A percentile compares a stretch with the other conserved stretches of the same genome.
phyloP scores from a whole-genome alignment of 163 green algal species.

The Scenedesmus sp. region DNA sequence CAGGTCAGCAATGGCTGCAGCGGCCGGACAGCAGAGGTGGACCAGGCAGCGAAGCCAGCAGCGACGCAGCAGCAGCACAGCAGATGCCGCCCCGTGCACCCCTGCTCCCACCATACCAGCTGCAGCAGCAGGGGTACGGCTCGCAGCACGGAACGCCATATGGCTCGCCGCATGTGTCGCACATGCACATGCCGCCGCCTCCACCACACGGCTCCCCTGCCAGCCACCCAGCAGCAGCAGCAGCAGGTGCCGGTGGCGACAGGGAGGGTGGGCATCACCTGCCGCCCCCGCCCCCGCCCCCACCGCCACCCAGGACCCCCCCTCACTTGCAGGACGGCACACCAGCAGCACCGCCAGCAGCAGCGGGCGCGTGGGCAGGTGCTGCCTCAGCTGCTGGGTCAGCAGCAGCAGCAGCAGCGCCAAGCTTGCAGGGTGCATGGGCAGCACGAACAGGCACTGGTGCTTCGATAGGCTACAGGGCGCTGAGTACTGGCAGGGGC shows the following conservation, averaged over 20 bases:
- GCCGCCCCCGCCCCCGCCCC: not conserved
- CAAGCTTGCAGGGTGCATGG: not conserved
- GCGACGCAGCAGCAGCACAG: conserved; percentile 26
- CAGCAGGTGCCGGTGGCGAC: too few species aligned
- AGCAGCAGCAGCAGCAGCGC: conserved; percentile 23
- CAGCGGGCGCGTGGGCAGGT: not conserved
- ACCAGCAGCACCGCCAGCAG: not conserved
- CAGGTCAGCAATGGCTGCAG: not conserved
- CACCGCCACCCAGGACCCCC: not conserved
- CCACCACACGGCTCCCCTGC: not conserved
- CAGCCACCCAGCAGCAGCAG: not conserved
- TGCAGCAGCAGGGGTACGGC: not conserved
- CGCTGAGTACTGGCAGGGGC: not conserved
- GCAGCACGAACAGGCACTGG: not conserved
- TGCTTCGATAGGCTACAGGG: not conserved
- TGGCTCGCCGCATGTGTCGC: not conserved
- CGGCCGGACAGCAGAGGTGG: not conserved
- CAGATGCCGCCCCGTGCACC: not conserved
- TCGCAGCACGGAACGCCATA: not conserved
- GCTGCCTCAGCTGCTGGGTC: not conserved
- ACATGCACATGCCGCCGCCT: not conserved
- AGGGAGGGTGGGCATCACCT: not conserved
- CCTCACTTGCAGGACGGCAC: not conserved
- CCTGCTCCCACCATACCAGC: not conserved
- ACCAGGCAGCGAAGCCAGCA: conserved; percentile 5